phyloP scores from a whole-genome alignment of 768 basidiomycete genomes.

The Trametes cinnabarina region DNA sequence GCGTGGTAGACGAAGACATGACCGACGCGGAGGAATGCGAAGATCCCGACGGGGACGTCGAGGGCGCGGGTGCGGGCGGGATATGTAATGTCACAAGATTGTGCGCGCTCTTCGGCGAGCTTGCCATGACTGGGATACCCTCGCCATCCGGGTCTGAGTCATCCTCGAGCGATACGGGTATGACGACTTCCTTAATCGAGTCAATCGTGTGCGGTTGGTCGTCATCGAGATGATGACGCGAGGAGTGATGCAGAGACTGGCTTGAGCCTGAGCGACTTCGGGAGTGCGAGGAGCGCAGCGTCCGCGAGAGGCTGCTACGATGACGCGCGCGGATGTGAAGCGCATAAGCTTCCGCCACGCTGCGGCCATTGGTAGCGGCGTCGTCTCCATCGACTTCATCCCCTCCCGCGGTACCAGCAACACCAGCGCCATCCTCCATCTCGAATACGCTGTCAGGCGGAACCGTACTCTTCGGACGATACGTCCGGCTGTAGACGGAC shows the following conservation, averaged over 20 bases:
- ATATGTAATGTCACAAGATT: background rate
- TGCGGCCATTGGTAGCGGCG: conserved; percentile 8
- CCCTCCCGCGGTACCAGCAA: background rate
- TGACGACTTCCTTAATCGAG: conserved; percentile 23
- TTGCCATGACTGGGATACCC: conserved; percentile 4
- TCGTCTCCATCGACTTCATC: conserved; percentile 6
- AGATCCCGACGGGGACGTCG: conserved; percentile 19
- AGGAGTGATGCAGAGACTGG: conserved; percentile 4
- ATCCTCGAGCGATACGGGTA: background rate
- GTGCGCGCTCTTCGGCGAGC: background rate
- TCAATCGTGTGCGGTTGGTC: conserved; percentile 12
- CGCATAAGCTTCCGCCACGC: conserved; percentile 25
- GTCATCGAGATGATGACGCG: conserved; percentile 19
- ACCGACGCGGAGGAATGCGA: conserved; percentile 15
- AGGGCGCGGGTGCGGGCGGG: conserved; percentile 5
- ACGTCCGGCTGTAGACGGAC: conserved; percentile 22
- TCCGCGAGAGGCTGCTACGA: background rate
- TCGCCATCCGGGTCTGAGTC: conserved; percentile 8
- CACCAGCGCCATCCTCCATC: conserved; percentile 33
- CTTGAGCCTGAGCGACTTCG: conserved; percentile 15
- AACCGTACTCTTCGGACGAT: conserved; percentile 13
- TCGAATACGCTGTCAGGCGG: conserved; percentile 35
- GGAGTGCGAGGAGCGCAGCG: background rate
- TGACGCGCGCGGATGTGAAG: conserved; percentile 20
- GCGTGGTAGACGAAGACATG: conserved; percentile 12